A percentile compares a stretch with the other conserved stretches of the same genome.
These are phyloP conservation scores for Sugiyamaella sp. DNA, from an alignment of 1,139 yeast species.

Conservation along the genomic window DNA sequence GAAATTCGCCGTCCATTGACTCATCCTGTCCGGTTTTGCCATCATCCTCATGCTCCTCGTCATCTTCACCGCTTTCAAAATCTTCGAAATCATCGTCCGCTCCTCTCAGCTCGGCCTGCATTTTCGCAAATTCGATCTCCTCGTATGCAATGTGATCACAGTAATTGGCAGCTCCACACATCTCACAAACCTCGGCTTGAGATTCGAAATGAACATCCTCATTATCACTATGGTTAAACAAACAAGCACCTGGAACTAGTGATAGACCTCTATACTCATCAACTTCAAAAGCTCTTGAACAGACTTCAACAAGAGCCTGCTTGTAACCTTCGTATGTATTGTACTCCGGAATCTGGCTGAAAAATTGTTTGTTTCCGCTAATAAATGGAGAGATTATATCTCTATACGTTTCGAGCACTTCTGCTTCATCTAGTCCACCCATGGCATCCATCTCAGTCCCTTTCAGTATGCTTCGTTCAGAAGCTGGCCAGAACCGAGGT, in stretches of 20 bases:
- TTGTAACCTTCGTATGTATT: conserved; percentile 38
- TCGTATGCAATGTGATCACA: conserved; percentile 40
- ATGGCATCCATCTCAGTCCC: conserved; percentile 72
- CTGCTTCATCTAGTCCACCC: conserved; percentile 64
- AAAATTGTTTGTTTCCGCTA: conserved; percentile 31
- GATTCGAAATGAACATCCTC: conserved; percentile 75
- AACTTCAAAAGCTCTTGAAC: conserved; percentile 79
- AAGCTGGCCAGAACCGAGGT: conserved; percentile 64
- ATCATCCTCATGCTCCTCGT: conserved; percentile 24
- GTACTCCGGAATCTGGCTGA: conserved; percentile 31
- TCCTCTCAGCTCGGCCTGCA: conserved; percentile 26
- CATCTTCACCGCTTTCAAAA: conserved; percentile 34
- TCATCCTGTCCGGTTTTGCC: conserved; percentile 30
- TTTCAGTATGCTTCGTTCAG: conserved; percentile 51
- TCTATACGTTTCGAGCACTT: conserved; percentile 57
- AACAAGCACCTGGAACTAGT: conserved; percentile 88
- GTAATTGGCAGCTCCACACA: conserved; percentile 64
- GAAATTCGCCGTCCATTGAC: no score
- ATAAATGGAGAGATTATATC: conserved; percentile 44
- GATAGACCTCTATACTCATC: conserved; percentile 75
- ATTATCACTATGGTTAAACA: conserved; percentile 71
- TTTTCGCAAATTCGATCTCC: conserved; percentile 26
- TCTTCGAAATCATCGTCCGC: conserved; percentile 40
- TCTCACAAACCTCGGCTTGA: conserved; percentile 66
- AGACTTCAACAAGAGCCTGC: conserved; percentile 48